These are phyloP conservation scores for Acanthochlamys bracteata DNA, from an alignment of 106 monocot genomes.

Conservation along the genomic window DNA sequence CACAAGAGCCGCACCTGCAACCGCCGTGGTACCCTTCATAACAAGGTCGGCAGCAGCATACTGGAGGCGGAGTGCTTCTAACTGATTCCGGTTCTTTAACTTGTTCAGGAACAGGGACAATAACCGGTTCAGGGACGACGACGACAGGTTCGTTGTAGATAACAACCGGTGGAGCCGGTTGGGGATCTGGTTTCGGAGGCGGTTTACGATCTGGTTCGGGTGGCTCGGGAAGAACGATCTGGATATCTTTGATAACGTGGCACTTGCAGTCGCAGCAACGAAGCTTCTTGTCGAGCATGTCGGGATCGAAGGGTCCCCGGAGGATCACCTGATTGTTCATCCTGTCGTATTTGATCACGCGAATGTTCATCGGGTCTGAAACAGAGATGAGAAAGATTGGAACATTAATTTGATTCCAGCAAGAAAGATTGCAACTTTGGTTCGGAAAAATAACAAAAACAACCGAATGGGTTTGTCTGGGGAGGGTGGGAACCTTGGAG, in stretches of 20 bases:
- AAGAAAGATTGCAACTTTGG: slow-evolving; percentile 24
- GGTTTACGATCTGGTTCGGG: slow-evolving; percentile 2
- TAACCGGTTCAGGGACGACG: too few species aligned
- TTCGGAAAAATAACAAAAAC: neutral
- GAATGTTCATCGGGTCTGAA: slow-evolving; percentile 25
- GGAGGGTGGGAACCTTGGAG: slow-evolving; percentile 16
- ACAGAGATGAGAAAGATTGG: neutral
- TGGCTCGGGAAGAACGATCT: slow-evolving; percentile 10
- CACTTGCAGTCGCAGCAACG: slow-evolving; percentile 42
- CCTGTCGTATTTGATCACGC: slow-evolving; percentile 11
- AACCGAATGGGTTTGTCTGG: neutral
- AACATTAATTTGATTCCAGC: slow-evolving; percentile 13
- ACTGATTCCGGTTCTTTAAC: too few species aligned
- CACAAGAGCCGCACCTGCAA: too few species aligned
- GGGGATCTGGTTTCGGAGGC: neutral
- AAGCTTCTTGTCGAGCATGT: too few species aligned
- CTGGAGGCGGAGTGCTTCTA: too few species aligned
- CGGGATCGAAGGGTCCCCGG: slow-evolving; percentile 2
- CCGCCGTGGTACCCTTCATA: too few species aligned
- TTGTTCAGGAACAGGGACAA: too few species aligned
- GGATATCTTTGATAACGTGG: slow-evolving; percentile 49
- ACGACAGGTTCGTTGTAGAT: too few species aligned
- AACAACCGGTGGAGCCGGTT: too few species aligned
- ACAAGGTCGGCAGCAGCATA: too few species aligned
- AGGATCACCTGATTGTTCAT: too few species aligned